Evolutionary conservation across 2,329 filamentous ascomycete genomes (phyloP).

Genomic region (Neopestalotiopsis clavispora): DNA sequence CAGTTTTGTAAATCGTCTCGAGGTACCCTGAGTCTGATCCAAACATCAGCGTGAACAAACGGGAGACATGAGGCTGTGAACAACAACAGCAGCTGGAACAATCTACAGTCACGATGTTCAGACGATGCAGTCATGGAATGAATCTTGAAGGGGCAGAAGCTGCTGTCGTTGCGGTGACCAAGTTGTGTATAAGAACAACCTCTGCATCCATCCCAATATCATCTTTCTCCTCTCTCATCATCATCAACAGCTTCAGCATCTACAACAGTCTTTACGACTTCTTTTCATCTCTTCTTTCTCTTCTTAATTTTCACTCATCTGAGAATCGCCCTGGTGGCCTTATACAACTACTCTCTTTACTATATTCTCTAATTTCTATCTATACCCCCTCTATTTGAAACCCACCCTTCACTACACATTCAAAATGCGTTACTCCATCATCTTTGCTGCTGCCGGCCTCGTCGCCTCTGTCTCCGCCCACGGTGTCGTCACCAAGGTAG

Average conservation of each 20-base stretch:
- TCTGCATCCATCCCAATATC: not conserved
- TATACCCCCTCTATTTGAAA: slow-evolving; percentile 12
- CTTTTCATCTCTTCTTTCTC: slow-evolving; percentile 18
- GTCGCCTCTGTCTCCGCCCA: slow-evolving; percentile 33
- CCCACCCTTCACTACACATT: slow-evolving; percentile 10
- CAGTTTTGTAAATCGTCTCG: slow-evolving; percentile 17
- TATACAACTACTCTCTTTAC: slow-evolving; percentile 16
- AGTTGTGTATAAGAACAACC: slow-evolving; percentile 12
- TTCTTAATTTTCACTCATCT: slow-evolving; percentile 17
- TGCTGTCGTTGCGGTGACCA: not conserved
- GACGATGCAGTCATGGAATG: slow-evolving; percentile 13
- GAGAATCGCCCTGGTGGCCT: slow-evolving; percentile 35
- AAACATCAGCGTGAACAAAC: slow-evolving; percentile 8
- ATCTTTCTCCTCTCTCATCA: slow-evolving; percentile 9
- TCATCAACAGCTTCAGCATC: slow-evolving; percentile 16
- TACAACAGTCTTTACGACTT: slow-evolving; percentile 18
- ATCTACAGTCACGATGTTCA: not conserved
- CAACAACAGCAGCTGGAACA: slow-evolving; percentile 3
- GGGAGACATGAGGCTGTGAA: not conserved
- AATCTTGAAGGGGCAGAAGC: not conserved
- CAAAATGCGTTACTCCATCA: slow-evolving; percentile 35
- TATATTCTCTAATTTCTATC: slow-evolving; percentile 6
- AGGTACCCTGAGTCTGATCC: slow-evolving; percentile 1
- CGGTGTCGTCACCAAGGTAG: slow-evolving; percentile 36
- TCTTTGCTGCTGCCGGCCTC: slow-evolving; percentile 31